Conservation (phyloP, 148 eudicot species). For the Simmondsia chinensis region DNA sequence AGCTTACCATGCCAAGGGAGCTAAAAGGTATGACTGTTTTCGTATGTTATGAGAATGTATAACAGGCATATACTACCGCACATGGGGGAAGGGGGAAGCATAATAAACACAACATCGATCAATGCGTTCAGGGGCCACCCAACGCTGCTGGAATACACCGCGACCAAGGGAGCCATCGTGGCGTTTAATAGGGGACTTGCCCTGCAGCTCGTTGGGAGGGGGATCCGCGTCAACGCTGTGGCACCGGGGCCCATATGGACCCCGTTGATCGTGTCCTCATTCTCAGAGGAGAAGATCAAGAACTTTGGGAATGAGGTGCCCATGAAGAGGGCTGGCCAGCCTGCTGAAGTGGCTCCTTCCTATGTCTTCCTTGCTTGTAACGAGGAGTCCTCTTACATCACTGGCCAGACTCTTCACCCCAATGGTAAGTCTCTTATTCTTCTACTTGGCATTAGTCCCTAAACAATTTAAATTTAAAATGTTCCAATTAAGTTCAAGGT, state of each 20-base stretch:
- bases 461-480: no score
- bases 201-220: slow-evolving; percentile 48
- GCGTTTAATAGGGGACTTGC: slow-evolving; percentile 63
- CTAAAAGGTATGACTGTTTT: no score
- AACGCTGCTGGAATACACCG: slow-evolving; percentile 48
- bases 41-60: not conserved
- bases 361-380: slow-evolving; percentile 71
- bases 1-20: no score
- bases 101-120: slow-evolving; percentile 66
- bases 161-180: slow-evolving; percentile 80
- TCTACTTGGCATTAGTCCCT: no score
- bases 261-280: slow-evolving; percentile 67
- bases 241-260: slow-evolving; percentile 92
- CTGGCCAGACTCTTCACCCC: slow-evolving; percentile 74
- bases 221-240: slow-evolving; percentile 62
- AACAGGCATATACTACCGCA: slow-evolving; percentile 64
- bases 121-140: slow-evolving; percentile 59
- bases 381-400: slow-evolving; percentile 60
- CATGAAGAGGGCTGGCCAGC: slow-evolving; percentile 80
- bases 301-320: slow-evolving; percentile 57
- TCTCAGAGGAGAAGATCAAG: slow-evolving; percentile 31
- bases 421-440: slow-evolving; percentile 53
- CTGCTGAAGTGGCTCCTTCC: slow-evolving; percentile 61
- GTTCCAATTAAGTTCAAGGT: no score
- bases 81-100: slow-evolving; percentile 62